These are phyloP conservation scores for Anthoceros angustus DNA, from an alignment of 225 moss, liverwort and hornwort genomes.

Conservation along the genomic window DNA sequence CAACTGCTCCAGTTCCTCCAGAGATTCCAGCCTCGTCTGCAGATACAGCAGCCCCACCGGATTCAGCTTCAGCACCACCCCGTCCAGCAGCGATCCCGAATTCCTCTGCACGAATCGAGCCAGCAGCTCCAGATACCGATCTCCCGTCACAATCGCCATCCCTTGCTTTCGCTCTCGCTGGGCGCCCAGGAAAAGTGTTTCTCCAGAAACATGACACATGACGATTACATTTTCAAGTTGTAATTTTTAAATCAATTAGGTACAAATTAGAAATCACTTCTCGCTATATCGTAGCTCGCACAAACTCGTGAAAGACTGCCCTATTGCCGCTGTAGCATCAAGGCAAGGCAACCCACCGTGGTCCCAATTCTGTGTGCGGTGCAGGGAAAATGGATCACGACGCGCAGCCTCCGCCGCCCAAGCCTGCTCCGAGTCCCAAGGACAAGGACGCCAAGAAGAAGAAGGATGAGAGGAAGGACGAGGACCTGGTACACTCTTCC, in stretches of 20 bases:
- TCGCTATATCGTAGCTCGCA: too few relatives aligned
- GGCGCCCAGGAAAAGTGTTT: too few relatives aligned
- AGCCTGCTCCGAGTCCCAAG: constrained; percentile 13
- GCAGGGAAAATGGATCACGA: constrained; percentile 77
- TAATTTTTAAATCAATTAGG: too few relatives aligned
- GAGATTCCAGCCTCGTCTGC: constrained; percentile 74
- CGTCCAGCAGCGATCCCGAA: constrained; percentile 55
- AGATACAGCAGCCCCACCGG: constrained; percentile 86
- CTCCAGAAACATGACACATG: too few relatives aligned
- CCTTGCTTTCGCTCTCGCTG: constrained; percentile 10
- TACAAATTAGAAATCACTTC: too few relatives aligned
- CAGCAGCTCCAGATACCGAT: constrained; percentile 83
- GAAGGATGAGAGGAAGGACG: constrained; percentile 80
- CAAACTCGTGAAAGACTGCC: too few relatives aligned
- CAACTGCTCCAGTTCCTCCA: constrained; percentile 80
- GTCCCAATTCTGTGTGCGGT: constrained; percentile 6
- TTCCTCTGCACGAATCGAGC: constrained; percentile 68
- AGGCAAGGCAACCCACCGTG: too few relatives aligned
- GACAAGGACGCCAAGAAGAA: constrained; percentile 34
- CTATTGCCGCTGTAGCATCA: too few relatives aligned
- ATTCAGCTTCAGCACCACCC: constrained; percentile 76
- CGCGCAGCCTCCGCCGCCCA: constrained; percentile 38
- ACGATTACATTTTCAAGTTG: too few relatives aligned
- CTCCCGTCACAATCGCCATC: constrained; percentile 94
- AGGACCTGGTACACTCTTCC: constrained; percentile 46